Conservation (phyloP, 1,284 basidiomycete genomes). For the Cryptococcus deneoformans region DNA sequence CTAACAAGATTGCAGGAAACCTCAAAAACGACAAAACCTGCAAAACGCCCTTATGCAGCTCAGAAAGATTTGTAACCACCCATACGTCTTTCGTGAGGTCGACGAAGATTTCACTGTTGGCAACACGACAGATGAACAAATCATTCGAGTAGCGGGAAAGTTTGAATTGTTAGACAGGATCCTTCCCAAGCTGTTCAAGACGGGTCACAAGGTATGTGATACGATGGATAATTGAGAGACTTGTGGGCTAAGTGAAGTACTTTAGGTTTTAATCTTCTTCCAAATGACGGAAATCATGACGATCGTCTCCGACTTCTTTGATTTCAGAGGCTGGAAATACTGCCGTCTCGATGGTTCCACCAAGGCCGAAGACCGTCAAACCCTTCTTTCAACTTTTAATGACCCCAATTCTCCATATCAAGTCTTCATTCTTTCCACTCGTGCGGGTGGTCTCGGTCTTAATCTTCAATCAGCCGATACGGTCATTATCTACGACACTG, state of each 20-base stretch:
- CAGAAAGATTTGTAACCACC: conserved; percentile 98
- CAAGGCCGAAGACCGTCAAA: conserved; percentile 95
- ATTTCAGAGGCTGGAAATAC: conserved; percentile 84
- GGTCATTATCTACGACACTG: conserved; percentile 76
- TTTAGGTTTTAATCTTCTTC: conserved; percentile 83
- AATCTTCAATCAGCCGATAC: conserved; percentile 99
- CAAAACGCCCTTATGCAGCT: conserved; percentile 99
- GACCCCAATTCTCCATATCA: conserved; percentile 84
- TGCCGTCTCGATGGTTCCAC: conserved; percentile 96
- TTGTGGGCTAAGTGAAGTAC: too few species aligned
- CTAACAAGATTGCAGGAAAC: conserved; percentile 41
- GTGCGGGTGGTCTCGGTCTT: conserved; percentile 95
- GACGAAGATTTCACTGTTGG: conserved; percentile 60
- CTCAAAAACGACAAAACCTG: conserved; percentile 51
- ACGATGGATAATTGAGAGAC: too few species aligned
- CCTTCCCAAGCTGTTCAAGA: conserved; percentile 90
- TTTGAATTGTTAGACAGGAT: conserved; percentile 92
- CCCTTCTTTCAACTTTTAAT: conserved; percentile 88
- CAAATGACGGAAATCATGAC: conserved; percentile 99
- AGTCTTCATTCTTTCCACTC: conserved; percentile 94
- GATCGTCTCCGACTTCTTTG: conserved; percentile 98
- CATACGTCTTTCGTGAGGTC: conserved; percentile 93
- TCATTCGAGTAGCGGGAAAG: conserved; percentile 88
- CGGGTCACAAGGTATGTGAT: conserved; percentile 74
- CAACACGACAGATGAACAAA: conserved; percentile 72